These are phyloP conservation scores for Cryptococcus hybrid DNA, from an alignment of 1,284 basidiomycete genomes.

Conservation along the genomic window DNA sequence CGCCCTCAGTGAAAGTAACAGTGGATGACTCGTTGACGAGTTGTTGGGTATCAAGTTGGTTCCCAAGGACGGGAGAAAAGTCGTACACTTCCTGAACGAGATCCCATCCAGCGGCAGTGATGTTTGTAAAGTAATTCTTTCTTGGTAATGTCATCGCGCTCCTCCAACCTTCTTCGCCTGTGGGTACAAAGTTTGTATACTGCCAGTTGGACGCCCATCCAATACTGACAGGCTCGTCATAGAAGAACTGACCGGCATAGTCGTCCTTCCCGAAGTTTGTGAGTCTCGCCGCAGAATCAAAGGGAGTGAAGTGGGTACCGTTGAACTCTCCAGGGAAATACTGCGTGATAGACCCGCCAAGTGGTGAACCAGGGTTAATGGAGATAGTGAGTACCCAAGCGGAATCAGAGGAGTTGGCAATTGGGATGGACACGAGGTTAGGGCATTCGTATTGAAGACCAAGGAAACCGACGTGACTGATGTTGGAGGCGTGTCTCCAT, in stretches of 20 bases:
- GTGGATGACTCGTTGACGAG: conserved; percentile 20
- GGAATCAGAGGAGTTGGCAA: conserved; percentile 27
- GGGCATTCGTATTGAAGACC: conserved; percentile 51
- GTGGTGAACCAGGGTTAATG: conserved; percentile 42
- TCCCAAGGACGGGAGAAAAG: conserved; percentile 24
- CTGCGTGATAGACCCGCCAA: conserved; percentile 45
- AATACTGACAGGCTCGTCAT: conserved; percentile 32
- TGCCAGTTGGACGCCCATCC: conserved; percentile 53
- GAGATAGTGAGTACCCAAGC: conserved; percentile 30
- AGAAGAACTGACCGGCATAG: conserved; percentile 51
- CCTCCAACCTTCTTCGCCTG: conserved; percentile 43
- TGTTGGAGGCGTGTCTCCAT: conserved; percentile 48
- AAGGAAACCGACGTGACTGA: conserved; percentile 36
- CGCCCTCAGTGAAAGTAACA: conserved; percentile 30
- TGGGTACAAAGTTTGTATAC: conserved; percentile 49
- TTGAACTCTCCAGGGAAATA: conserved; percentile 51
- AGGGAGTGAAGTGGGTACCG: conserved; percentile 45
- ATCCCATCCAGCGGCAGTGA: conserved; percentile 36
- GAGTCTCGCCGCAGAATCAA: conserved; percentile 38
- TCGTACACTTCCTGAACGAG: conserved; percentile 41
- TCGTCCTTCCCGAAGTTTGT: conserved; percentile 51
- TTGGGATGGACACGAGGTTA: conserved; percentile 43
- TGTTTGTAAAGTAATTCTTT: conserved; percentile 37
- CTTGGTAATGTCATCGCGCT: conserved; percentile 42
- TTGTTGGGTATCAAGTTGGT: neutral